Base-by-base conservation (phyloP, 176 grass and related monocot species). In the Oryza rufipogon region DNA sequence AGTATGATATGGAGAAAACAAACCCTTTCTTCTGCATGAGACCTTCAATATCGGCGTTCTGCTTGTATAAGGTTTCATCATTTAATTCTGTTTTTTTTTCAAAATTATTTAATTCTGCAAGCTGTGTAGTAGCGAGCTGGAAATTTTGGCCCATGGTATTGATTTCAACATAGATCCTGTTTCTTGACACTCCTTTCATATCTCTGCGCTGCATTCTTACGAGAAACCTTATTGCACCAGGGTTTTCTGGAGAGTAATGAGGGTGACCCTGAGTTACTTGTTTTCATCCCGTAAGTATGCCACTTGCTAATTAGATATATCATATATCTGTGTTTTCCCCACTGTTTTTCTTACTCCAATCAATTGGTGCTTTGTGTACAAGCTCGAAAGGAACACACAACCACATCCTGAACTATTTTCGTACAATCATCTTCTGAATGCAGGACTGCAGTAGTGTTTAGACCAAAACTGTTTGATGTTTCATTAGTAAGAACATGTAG, bases 221-320 rank as follows among this genome's bases (percentile, higher is more conserved):
- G 32, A 68, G 7, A 54, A 84, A 87, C 81, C 78, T 91, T 83
- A 63, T 22, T 89, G 49, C 77, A 64, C 48, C 84, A 99, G 96
- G 93, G 92, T 45, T 86, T 89, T 89, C 87, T 99, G 83, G 96
- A 99, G 90, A 99, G 96, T 81, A 99, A 96, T 89, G 93, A 96
- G 38, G 96, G 78, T 90, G 96, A 99, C 75, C 89, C 93, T 77
- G 96, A 99, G 86, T 92, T 96, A 83, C 80, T 99, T 73, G 54
- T 99, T 94, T 98, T 96, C 68, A 99, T 99, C 68, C 96, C 93
- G 96, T 99, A 95, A 94, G 96, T 95, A 75, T 39, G 76, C 86
- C 22, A 86, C 82, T 81, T 90, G 61, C 19, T 77, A 28, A 11
- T 64, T 80, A 19, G 15, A 80, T 48, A 69, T 90, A 25, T 28